Percentiles rank a stretch among this genome's conserved stretches.
These are phyloP conservation scores for Cytospora chrysosperma DNA, from an alignment of 2,329 filamentous ascomycete genomes.

Conservation along the genomic window DNA sequence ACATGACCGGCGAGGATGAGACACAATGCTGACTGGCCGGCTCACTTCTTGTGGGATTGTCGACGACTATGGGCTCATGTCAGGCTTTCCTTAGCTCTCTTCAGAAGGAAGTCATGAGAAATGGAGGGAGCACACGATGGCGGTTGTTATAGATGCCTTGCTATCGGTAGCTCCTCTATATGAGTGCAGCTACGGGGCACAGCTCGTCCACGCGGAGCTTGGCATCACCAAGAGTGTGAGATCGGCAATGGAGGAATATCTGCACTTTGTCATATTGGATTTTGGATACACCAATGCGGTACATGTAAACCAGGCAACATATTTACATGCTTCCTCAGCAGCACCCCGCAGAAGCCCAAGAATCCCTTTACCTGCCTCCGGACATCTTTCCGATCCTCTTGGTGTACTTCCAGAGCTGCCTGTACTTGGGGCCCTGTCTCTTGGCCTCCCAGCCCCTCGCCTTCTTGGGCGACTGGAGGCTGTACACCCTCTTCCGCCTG, in stretches of 20 bases:
- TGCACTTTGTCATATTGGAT: neutral
- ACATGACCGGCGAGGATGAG: neutral
- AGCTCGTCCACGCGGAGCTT: too few species aligned
- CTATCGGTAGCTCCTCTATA: too few species aligned
- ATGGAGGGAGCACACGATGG: neutral
- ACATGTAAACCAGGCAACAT: neutral
- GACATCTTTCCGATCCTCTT: conserved; percentile 47
- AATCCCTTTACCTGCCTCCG: conserved; percentile 18
- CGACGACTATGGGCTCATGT: neutral
- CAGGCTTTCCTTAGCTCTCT: neutral
- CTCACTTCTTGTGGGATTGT: neutral
- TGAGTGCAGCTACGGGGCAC: neutral
- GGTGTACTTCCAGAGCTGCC: conserved; percentile 63
- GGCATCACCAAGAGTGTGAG: neutral
- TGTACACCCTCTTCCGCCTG: conserved; percentile 73
- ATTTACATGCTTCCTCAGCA: neutral
- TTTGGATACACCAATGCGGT: neutral
- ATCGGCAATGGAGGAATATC: neutral
- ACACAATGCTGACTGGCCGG: neutral
- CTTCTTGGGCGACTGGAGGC: conserved; percentile 61
- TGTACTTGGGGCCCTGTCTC: conserved; percentile 64
- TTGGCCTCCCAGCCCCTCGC: conserved; percentile 66
- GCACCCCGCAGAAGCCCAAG: neutral
- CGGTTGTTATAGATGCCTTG: neutral
- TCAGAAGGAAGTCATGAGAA: neutral